Evolutionary conservation across 352 stramenopile species (phyloP).

Genomic region (Stramenopiles sp.): DNA sequence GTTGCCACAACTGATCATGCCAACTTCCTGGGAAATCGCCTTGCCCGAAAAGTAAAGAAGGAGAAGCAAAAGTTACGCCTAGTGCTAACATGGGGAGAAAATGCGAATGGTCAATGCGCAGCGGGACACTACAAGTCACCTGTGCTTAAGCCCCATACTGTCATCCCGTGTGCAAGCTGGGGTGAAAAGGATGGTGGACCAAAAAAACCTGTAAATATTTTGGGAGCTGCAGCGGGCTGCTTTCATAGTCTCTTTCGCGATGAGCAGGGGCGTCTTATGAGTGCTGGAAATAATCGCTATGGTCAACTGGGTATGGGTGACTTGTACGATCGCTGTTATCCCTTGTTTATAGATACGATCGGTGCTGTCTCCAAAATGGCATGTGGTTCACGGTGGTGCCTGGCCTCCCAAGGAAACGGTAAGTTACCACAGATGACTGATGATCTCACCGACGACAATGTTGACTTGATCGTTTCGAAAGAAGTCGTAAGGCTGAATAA

Average conservation of each 20-base stretch:
- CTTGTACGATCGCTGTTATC: neutral
- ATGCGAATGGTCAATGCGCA: neutral
- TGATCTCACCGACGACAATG: too few relatives aligned
- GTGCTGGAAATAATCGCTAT: neutral
- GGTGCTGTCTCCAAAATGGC: neutral
- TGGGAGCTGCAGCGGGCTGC: neutral
- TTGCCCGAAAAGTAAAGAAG: neutral
- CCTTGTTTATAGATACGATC: constrained; percentile 8
- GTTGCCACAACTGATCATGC: neutral
- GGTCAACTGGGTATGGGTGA: neutral
- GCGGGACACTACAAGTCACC: neutral
- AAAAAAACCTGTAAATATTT: constrained; percentile 8
- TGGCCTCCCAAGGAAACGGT: neutral
- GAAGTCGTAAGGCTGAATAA: too few relatives aligned
- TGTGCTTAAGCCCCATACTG: neutral
- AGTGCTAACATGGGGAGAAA: neutral
- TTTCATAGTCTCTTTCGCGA: constrained; percentile 8
- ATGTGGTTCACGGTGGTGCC: neutral
- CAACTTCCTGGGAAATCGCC: neutral
- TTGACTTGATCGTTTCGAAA: too few relatives aligned
- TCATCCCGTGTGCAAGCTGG: neutral
- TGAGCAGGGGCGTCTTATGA: constrained; percentile 5
- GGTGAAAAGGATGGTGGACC: constrained; percentile 2
- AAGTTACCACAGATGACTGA: too few relatives aligned
- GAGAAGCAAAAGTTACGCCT: neutral